Base-by-base conservation (phyloP, 2,329 filamentous ascomycete species). In the Dothidotthia symphoricarpi region DNA sequence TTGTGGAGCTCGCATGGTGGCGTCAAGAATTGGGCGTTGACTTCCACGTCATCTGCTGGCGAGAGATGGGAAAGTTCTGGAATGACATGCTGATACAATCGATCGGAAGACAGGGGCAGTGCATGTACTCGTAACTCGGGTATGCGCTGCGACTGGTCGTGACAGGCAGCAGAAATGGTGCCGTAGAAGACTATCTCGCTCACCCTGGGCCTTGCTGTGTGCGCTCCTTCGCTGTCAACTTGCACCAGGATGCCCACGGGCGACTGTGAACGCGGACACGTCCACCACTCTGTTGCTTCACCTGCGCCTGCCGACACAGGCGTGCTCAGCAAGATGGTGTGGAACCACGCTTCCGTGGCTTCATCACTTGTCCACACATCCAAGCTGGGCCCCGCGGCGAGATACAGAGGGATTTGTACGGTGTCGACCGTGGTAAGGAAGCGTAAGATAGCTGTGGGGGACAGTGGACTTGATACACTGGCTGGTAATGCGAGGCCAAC, bases 121-220 rank as follows among this genome's bases (percentile, higher is more conserved):
- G 72, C 73, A 34, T 68, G 58, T 4, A 71, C 53, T 39, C 52
- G 56, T 13, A 68, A 40, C 36, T 64, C 56, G 16, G 55, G 59
- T 3, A 57, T 41, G 66, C 27, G 66, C 67, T 6, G 60, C 59
- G 25, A 63, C n/a, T n/a, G 47, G 16, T 39, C 45, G 28, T 15
- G 32, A 14, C 42, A 30, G 5, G 47, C 16, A 22, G 49, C 47
- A 17, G 49, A 51, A 35, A 63, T 54, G 3, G 64, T 64, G 6
- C 68, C 70, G 38, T 72, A 74, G 43, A 75, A 69, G 4, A 75
- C 56, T 0, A 75, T 49, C 32, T 75, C 71, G 0, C 71, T 74
- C 2, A 68, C 45, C 13, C 46, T 46, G 0, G 60, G 54, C 6
- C 41, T 41, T 1, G 34, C 34, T 3, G 11, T 17, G 0, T 17